phyloP scores from a whole-genome alignment of 192 early-diverging fungal species.

The Coemansia erecta region DNA sequence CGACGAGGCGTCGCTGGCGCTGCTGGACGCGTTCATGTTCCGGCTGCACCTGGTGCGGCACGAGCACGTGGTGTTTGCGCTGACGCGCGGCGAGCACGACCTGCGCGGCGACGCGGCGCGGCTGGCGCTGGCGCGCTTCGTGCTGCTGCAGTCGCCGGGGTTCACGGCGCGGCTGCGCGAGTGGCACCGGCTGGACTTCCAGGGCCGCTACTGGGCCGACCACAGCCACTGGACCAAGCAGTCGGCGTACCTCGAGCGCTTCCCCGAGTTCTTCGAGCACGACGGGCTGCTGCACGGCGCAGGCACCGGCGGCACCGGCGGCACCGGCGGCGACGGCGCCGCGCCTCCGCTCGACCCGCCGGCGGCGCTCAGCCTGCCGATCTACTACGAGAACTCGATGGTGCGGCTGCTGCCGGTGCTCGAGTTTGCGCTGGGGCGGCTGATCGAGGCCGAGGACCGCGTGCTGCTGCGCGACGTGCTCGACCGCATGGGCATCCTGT shows the following conservation, averaged over 20 bases:
- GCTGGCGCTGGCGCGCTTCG: conserved; percentile 52
- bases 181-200: conserved; percentile 66
- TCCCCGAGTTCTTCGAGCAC: conserved; percentile 74
- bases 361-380: conserved; percentile 58
- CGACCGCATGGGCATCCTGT: conserved; percentile 62
- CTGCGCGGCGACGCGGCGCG: conserved; percentile 54
- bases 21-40: conserved; percentile 71
- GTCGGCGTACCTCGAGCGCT: conserved; percentile 59
- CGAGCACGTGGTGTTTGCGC: conserved; percentile 67
- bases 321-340: not conserved
- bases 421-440: conserved; percentile 63
- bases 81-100: conserved; percentile 62
- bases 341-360: conserved; percentile 58
- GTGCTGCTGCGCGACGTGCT: conserved; percentile 60
- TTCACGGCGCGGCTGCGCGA: conserved; percentile 58
- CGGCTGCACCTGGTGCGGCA: conserved; percentile 65
- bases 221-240: conserved; percentile 65
- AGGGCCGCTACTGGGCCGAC: conserved; percentile 69
- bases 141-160: conserved; percentile 55
- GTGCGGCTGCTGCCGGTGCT: conserved; percentile 64
- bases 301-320: too few relatives aligned
- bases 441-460: conserved; percentile 66
- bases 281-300: conserved; percentile 68
- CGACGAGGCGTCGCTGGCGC: conserved; percentile 22
- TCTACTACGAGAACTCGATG: conserved; percentile 70